Conservation (phyloP, 2,329 filamentous ascomycete genomes). For the Hymenoscyphus infarciens region DNA sequence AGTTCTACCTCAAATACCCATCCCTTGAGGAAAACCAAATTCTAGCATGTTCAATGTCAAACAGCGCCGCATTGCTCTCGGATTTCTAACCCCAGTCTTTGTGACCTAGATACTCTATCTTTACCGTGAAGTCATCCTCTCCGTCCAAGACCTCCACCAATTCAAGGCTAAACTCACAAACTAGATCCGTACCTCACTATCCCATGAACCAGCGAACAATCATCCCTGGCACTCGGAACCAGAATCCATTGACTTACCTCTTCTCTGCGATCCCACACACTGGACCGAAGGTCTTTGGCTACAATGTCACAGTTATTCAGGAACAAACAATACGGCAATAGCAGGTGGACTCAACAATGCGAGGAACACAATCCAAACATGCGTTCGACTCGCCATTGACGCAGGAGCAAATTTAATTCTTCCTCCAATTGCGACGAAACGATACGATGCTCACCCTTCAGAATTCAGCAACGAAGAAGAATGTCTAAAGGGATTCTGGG, state of each 20-base stretch:
- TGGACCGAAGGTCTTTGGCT: constrained; percentile 23
- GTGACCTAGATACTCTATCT: not conserved
- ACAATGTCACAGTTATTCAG: constrained; percentile 17
- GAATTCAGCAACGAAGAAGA: constrained; percentile 10
- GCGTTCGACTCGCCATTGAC: constrained; percentile 21
- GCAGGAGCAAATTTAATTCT: constrained; percentile 19
- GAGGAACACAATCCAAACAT: constrained; percentile 20
- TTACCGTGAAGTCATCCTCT: not conserved
- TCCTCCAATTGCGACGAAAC: constrained; percentile 8
- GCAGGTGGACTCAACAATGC: constrained; percentile 22
- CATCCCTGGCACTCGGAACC: not conserved
- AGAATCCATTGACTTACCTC: not conserved
- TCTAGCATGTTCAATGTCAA: not conserved
- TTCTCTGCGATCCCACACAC: constrained; percentile 38
- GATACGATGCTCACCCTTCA: constrained; percentile 7
- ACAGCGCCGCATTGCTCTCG: not conserved
- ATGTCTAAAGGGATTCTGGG: constrained; percentile 14
- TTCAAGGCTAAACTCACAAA: not conserved
- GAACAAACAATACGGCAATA: constrained; percentile 12
- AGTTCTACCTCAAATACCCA: too few species aligned
- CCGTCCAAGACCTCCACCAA: not conserved
- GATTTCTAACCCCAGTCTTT: not conserved
- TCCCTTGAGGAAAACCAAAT: too few species aligned
- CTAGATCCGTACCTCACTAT: not conserved
- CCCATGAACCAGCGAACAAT: too few species aligned